These are phyloP conservation scores for Tricholoma saponaceum DNA, from an alignment of 768 basidiomycete species.

Conservation along the genomic window DNA sequence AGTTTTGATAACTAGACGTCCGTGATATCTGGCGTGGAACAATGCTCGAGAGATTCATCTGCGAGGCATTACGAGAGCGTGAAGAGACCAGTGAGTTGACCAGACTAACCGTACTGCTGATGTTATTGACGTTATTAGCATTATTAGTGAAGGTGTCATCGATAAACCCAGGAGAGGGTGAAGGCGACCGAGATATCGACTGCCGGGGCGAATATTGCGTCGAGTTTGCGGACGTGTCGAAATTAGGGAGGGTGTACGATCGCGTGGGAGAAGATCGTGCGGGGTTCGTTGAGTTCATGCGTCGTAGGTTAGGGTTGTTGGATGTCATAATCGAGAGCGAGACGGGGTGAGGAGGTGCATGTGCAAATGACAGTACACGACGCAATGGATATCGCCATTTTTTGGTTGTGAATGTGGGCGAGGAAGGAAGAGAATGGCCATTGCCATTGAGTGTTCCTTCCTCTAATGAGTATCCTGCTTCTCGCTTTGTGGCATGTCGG, in stretches of 20 bases:
- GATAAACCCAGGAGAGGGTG: constrained; percentile 39
- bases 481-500: constrained; percentile 31
- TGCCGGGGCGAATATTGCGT: constrained; percentile 30
- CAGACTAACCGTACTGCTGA: constrained; percentile 7
- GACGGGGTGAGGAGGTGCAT: constrained; percentile 20
- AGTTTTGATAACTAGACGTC: background rate
- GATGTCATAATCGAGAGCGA: constrained; percentile 21
- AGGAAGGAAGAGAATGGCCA: constrained; percentile 24
- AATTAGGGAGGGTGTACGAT: constrained; percentile 30
- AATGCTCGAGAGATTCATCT: constrained; percentile 55
- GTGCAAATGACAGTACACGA: constrained; percentile 26
- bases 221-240: constrained; percentile 27
- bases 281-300: constrained; percentile 14
- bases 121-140: constrained; percentile 7
- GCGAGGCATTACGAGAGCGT: constrained; percentile 66
- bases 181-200: constrained; percentile 43
- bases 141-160: constrained; percentile 28
- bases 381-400: constrained; percentile 33
- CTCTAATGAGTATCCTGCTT: constrained; percentile 43
- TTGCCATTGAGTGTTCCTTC: constrained; percentile 36
- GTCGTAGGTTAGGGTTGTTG: constrained; percentile 24
- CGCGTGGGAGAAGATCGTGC: constrained; percentile 31
- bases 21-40: constrained; percentile 36
- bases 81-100: constrained; percentile 41
- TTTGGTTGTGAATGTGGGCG: constrained; percentile 26